A percentile compares a stretch with the other conserved stretches of the same genome.
These are phyloP conservation scores for Arthrinium phaeospermum DNA, from an alignment of 2,329 filamentous ascomycete species.

Conservation along the genomic window DNA sequence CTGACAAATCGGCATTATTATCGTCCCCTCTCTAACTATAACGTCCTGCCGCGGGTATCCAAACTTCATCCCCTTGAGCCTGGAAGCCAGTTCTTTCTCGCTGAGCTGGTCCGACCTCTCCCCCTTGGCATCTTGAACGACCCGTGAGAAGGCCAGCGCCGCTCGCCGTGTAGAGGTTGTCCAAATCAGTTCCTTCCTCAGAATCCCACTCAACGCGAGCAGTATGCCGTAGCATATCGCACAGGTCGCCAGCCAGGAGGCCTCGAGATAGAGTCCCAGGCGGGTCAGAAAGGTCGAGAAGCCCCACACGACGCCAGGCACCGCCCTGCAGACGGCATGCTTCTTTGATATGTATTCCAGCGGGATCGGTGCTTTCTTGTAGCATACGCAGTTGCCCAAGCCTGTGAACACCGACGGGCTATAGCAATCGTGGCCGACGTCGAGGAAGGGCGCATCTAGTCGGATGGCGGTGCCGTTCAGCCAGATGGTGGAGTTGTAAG, in stretches of 20 bases:
- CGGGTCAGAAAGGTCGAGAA: neutral
- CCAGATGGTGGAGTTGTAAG: no score
- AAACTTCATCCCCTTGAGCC: neutral
- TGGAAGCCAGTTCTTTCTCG: neutral
- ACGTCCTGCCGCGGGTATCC: neutral
- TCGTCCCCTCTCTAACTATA: no score
- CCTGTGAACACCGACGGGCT: no score
- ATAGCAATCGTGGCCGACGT: no score
- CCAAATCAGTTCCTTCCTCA: neutral
- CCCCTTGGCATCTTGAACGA: neutral
- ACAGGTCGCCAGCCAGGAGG: neutral
- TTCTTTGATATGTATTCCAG: rapidly evolving
- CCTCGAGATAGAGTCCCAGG: neutral
- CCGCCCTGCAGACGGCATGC: neutral
- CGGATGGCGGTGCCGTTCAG: no score
- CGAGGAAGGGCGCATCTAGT: no score
- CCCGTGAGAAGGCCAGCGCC: neutral
- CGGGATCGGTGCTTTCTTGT: neutral
- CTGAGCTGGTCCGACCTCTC: neutral
- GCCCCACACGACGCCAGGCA: neutral
- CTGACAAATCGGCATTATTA: neutral
- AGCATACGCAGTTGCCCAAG: no score
- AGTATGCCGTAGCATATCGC: neutral
- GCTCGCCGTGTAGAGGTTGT: neutral
- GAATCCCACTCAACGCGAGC: neutral